Percentiles rank a stretch among this genome's conserved stretches.
phyloP scores from a whole-genome alignment of 2,329 filamentous ascomycete species.

The Teratosphaeria pseudoeucalypti region DNA sequence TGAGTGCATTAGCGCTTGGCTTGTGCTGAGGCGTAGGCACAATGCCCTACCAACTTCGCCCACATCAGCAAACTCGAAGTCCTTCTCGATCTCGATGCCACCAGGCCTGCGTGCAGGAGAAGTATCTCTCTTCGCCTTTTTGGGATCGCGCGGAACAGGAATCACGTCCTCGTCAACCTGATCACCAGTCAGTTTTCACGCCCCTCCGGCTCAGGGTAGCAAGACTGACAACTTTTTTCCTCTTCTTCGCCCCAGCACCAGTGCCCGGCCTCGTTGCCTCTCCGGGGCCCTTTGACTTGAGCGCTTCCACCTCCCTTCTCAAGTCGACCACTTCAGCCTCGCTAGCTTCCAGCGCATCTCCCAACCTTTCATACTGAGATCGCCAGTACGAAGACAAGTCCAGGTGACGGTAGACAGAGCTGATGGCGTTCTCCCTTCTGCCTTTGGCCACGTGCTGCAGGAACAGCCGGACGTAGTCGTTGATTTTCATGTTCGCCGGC shows the following conservation, averaged over 20 bases:
- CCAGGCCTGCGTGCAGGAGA: constrained; percentile 6
- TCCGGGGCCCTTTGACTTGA: constrained; percentile 10
- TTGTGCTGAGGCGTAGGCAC: too few species aligned
- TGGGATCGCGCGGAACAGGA: constrained; percentile 13
- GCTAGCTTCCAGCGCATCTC: constrained; percentile 7
- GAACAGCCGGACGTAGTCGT: constrained; percentile 24
- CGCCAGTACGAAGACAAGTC: constrained; percentile 33
- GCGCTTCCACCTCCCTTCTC: constrained; percentile 12
- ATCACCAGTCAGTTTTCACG: not conserved
- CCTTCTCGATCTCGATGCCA: constrained; percentile 1
- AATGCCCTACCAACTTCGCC: constrained; percentile 13
- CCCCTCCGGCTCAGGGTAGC: not conserved
- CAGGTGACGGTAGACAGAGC: constrained; percentile 24
- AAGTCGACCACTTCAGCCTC: constrained; percentile 14
- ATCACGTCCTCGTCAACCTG: constrained; percentile 13
- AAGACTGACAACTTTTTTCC: constrained; percentile 13
- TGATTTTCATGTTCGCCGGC: constrained; percentile 23
- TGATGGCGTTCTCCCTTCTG: constrained; percentile 13
- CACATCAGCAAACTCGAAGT: constrained; percentile 9
- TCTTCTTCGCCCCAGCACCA: constrained; percentile 11
- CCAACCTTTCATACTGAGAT: constrained; percentile 16
- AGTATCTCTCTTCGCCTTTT: constrained; percentile 12
- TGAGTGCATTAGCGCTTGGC: constrained; percentile 1
- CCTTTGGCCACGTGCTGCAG: constrained; percentile 25
- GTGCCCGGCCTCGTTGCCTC: constrained; percentile 4